Conservation (phyloP, 164 flowering plant genomes). For the Berberis thunbergii region DNA sequence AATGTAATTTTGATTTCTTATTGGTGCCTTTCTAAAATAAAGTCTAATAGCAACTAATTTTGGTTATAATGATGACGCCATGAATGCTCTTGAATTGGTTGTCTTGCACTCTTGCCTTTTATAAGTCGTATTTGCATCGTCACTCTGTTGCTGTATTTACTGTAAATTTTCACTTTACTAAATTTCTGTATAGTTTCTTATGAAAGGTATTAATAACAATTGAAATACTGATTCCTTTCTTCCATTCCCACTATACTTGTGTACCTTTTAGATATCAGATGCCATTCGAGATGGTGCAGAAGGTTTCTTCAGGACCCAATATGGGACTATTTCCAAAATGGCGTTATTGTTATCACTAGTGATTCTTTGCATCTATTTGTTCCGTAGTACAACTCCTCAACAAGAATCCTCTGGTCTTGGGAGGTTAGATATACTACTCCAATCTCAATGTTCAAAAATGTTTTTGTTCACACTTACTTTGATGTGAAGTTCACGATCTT, state of each 20-base stretch:
- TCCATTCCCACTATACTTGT: constrained; percentile 11
- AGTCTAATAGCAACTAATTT: too few species aligned
- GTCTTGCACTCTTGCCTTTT: too few species aligned
- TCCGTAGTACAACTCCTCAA: constrained; percentile 79
- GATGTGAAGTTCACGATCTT: neutral
- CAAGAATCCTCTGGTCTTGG: constrained; percentile 87
- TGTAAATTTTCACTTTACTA: too few species aligned
- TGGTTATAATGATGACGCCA: too few species aligned
- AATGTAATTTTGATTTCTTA: too few species aligned
- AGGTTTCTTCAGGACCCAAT: constrained; percentile 95
- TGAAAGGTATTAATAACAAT: neutral
- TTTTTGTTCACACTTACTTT: neutral
- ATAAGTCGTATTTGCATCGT: too few species aligned
- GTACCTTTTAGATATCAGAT: constrained; percentile 72
- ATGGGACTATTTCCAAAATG: constrained; percentile 96
- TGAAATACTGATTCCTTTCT: neutral
- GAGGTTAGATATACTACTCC: constrained; percentile 35
- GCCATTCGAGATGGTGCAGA: constrained; percentile 99
- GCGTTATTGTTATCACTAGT: constrained; percentile 68
- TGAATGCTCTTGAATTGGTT: too few species aligned
- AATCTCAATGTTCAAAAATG: neutral
- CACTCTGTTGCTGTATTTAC: too few species aligned
- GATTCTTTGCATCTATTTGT: constrained; percentile 70
- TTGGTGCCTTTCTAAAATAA: too few species aligned
- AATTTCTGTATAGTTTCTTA: neutral